Conservation (phyloP, 805 yeast genomes). For the Komagataella pastoris region DNA sequence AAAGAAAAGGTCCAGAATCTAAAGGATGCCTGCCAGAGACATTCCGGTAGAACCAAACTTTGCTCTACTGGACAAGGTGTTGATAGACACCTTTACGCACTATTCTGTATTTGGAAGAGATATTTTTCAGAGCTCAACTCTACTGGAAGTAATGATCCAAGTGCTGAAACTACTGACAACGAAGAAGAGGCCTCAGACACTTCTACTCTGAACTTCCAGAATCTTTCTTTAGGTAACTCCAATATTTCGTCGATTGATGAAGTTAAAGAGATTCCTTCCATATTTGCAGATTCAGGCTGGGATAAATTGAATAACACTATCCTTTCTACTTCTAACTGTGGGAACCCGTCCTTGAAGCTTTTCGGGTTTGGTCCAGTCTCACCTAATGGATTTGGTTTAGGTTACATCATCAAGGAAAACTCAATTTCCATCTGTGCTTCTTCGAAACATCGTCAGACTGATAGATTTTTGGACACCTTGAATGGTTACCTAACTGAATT, state of each 20-base stretch:
- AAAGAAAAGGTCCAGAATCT: constrained; percentile 46
- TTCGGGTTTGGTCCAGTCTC: constrained; percentile 91
- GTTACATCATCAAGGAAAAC: constrained; percentile 74
- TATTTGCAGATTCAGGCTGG: constrained; percentile 85
- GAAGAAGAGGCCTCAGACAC: constrained; percentile 16
- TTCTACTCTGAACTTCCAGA: constrained; percentile 16
- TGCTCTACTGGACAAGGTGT: constrained; percentile 78
- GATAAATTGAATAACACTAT: constrained; percentile 69
- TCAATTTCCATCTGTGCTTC: constrained; percentile 71
- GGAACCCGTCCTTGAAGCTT: constrained; percentile 74
- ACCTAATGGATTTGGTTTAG: constrained; percentile 88
- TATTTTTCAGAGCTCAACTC: constrained; percentile 23
- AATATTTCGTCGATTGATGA: constrained; percentile 10
- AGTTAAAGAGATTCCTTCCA: constrained; percentile 42
- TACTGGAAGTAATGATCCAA: constrained; percentile 3
- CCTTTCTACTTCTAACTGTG: constrained; percentile 80
- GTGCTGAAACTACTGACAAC: constrained; percentile 5
- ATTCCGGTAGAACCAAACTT: constrained; percentile 50
- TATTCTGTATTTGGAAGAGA: constrained; percentile 78
- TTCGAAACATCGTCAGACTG: constrained; percentile 81
- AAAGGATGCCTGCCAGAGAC: constrained; percentile 58
- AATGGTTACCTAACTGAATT: constrained; percentile 48
- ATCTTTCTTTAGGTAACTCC: constrained; percentile 7
- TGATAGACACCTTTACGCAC: constrained; percentile 81
- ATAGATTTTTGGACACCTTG: constrained; percentile 59